Base-by-base conservation (phyloP, 2,329 filamentous ascomycete genomes). In the Clarireedia hainanense region DNA sequence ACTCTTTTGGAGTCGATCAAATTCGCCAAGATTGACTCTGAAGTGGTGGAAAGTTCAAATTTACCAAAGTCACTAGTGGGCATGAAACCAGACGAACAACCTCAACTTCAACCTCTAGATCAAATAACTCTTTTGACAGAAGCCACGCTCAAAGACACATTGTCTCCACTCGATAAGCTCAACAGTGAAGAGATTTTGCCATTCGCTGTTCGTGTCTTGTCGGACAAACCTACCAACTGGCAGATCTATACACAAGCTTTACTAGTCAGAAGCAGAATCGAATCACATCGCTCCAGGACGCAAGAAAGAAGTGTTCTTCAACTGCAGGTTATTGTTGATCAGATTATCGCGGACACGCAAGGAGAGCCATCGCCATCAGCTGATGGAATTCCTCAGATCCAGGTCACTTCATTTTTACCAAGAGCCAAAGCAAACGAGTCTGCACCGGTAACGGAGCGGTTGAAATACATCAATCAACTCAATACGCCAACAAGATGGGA, bases 211-310 rank as follows among this genome's bases (percentile, higher is more conserved):
- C 83, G 94, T 42, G 94, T 97, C 0, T 78, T 99, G 1, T 81
- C 88, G 7, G 91, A 94, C 58, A 91, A 92, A 63, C 88, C 88
- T 47, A 92, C 90, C 0, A 99, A 97, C 70, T 99, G 94, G 94
- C 94, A 97, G 70, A 86, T 96, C 36, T 97, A 97, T 69, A 96
- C 94, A 0, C 91, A 97, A 68, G 94, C 91, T 0, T 76, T 99
- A 7, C 77, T 99, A 0, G 88, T 97, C 1, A 81, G 94, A 46
- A 95, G 89, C 58, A 80, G 94, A 15, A 92, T 97, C 54, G 94
- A 99, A 71, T 80, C 91, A 0, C 91, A 95, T 71, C 82, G 84
- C 52, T 89, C 91, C 52, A 80, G 92, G 54, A 99, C 94, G 0
- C 79, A 95, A 39, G 94, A 99, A 72, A 80, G 94, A 58, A 89